Evolutionary conservation across 2,329 filamentous ascomycete genomes (phyloP).

Genomic region (Diaporthe capsici): DNA sequence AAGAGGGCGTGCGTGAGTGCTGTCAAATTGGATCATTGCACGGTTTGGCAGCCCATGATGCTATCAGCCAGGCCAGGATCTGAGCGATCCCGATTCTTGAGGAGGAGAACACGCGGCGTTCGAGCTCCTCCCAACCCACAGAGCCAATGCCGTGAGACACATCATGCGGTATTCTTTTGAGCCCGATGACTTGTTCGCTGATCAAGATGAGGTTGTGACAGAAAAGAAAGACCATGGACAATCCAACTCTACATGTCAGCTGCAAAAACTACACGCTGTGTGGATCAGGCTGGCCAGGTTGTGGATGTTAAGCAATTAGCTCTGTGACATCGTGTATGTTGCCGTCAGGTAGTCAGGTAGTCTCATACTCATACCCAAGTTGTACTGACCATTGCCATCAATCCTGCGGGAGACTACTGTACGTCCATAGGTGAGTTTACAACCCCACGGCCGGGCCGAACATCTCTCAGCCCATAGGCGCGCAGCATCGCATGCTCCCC

Average conservation of each 20-base stretch:
- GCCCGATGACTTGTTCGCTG: neutral
- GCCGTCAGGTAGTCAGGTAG: neutral
- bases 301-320: neutral
- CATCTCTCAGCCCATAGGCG: slow-evolving; percentile 4
- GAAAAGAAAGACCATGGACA: neutral
- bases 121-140: neutral
- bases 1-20: neutral
- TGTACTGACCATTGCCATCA: neutral
- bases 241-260: neutral
- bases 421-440: neutral
- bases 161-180: neutral
- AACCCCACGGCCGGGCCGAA: slow-evolving; percentile 20
- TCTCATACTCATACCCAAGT: neutral
- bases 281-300: neutral
- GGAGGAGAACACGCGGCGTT: neutral
- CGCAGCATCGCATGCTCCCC: slow-evolving; percentile 26
- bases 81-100: neutral
- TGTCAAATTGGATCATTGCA: neutral
- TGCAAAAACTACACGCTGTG: neutral
- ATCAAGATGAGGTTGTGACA: neutral
- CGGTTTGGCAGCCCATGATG: neutral
- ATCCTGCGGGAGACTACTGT: slow-evolving; percentile 23
- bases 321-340: slow-evolving; percentile 1
- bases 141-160: neutral
- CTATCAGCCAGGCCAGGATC: neutral